Percentiles rank a stretch among this genome's conserved stretches.
phyloP scores from a whole-genome alignment of 2,329 filamentous ascomycete genomes.

The Diaporthe sp. region DNA sequence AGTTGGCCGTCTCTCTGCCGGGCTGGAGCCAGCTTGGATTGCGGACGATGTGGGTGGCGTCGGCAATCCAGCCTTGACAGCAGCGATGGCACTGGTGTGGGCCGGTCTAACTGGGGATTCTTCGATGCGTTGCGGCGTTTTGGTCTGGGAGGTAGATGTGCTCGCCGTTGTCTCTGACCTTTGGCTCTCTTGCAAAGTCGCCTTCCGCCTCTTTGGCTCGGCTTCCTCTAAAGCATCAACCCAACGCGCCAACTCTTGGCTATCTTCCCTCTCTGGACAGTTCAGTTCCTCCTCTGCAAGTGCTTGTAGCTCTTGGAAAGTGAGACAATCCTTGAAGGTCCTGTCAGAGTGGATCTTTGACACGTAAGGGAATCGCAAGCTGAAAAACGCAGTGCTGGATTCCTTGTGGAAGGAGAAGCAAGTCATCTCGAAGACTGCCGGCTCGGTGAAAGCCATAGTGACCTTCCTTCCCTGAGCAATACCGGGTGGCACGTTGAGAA shows the following conservation, averaged over 20 bases:
- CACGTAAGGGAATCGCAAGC: conserved; percentile 80
- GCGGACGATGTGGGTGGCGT: conserved; percentile 31
- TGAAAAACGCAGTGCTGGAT: conserved; percentile 76
- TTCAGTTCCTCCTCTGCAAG: conserved; percentile 69
- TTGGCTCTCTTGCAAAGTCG: conserved; percentile 58
- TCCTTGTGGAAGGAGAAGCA: conserved; percentile 84
- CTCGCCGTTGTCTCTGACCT: conserved; percentile 48
- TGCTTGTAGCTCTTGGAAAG: conserved; percentile 76
- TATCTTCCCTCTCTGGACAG: conserved; percentile 61
- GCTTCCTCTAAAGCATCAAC: conserved; percentile 67
- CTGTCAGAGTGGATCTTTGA: conserved; percentile 83
- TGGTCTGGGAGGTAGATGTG: conserved; percentile 35
- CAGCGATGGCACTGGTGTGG: background rate
- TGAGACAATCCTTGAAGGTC: conserved; percentile 73
- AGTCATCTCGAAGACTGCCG: conserved; percentile 82
- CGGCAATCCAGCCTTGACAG: background rate
- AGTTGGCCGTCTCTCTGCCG: background rate
- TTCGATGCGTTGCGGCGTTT: background rate
- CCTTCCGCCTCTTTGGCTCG: conserved; percentile 53
- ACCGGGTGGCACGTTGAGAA: conserved; percentile 58
- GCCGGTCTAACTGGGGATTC: background rate
- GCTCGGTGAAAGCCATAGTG: conserved; percentile 71
- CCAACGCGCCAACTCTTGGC: conserved; percentile 71
- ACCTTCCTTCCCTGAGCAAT: conserved; percentile 54
- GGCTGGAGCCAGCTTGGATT: background rate